These are phyloP conservation scores for Mrakia frigida DNA, from an alignment of 768 basidiomycete genomes.

Conservation along the genomic window DNA sequence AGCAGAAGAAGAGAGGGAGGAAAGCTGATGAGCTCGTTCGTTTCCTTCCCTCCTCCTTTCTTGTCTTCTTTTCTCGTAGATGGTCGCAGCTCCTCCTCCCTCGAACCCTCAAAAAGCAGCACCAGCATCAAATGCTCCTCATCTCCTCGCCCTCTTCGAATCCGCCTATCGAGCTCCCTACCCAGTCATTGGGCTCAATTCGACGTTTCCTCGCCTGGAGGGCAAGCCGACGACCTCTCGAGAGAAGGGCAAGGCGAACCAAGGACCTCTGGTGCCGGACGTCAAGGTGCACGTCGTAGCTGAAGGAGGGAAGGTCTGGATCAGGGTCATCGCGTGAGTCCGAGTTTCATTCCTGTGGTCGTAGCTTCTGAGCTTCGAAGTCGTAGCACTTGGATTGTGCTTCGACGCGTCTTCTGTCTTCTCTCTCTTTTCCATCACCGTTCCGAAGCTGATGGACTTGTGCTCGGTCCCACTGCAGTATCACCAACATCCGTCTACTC, in stretches of 20 bases:
- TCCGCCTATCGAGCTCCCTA: background rate
- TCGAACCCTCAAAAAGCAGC: background rate
- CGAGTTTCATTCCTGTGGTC: no score
- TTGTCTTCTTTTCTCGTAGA: constrained; percentile 2
- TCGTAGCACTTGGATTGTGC: background rate
- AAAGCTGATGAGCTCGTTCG: constrained; percentile 14
- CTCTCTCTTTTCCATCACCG: background rate
- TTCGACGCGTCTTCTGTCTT: background rate
- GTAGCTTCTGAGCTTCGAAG: background rate
- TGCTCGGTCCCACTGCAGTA: constrained; percentile 47
- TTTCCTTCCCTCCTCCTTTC: background rate
- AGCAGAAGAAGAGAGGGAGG: background rate
- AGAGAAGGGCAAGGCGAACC: constrained; percentile 37
- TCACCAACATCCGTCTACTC: constrained; percentile 68
- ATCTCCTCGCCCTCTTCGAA: constrained; percentile 34
- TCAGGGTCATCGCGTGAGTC: constrained; percentile 55
- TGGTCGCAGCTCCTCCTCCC: constrained; percentile 24
- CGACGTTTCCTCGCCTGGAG: constrained; percentile 6
- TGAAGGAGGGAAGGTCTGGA: constrained; percentile 69
- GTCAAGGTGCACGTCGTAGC: constrained; percentile 77
- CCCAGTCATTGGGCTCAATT: constrained; percentile 21
- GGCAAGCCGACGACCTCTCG: background rate
- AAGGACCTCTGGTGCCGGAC: constrained; percentile 39
- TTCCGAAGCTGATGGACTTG: background rate
- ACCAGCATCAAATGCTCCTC: constrained; percentile 29